Conservation (phyloP, 257 asterid species). For the Anisodus acutangulus region DNA sequence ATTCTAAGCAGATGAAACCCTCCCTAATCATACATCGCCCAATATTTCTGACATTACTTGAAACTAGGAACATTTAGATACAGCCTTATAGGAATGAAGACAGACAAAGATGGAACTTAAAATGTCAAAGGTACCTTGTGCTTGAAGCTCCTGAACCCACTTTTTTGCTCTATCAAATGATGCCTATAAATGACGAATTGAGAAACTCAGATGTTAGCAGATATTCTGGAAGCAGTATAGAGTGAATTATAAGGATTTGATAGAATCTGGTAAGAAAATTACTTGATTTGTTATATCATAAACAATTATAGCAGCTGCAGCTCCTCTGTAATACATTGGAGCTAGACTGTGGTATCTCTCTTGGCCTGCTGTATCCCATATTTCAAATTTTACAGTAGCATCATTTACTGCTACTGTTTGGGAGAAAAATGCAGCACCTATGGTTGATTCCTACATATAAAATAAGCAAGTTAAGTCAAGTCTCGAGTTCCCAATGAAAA, state of each 20-base stretch:
- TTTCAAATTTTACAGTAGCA: slow-evolving; percentile 84
- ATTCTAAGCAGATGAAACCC: neutral
- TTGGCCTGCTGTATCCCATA: slow-evolving; percentile 96
- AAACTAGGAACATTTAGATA: neutral
- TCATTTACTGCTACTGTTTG: slow-evolving; percentile 83
- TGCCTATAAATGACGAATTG: slow-evolving; percentile 46
- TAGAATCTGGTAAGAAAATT: slow-evolving; percentile 19
- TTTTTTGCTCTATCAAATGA: slow-evolving; percentile 87
- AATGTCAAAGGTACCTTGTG: slow-evolving; percentile 64
- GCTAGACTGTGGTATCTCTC: slow-evolving; percentile 94
- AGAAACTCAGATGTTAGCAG: neutral
- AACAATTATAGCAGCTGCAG: slow-evolving; percentile 87
- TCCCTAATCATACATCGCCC: neutral
- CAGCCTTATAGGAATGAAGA: neutral
- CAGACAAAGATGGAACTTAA: slow-evolving; percentile 3
- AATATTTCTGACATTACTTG: neutral
- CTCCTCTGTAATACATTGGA: slow-evolving; percentile 93
- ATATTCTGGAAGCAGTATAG: neutral
- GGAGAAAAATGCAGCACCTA: slow-evolving; percentile 89
- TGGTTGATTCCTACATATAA: slow-evolving; percentile 72
- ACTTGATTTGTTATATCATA: slow-evolving; percentile 80
- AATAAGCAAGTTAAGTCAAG: slow-evolving; percentile 32
- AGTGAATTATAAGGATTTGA: neutral
- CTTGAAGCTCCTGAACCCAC: slow-evolving; percentile 92
- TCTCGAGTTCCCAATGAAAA: slow-evolving; percentile 27